Base-by-base conservation (phyloP, 2,329 filamentous ascomycete species). In the Aspergillus bombycis region DNA sequence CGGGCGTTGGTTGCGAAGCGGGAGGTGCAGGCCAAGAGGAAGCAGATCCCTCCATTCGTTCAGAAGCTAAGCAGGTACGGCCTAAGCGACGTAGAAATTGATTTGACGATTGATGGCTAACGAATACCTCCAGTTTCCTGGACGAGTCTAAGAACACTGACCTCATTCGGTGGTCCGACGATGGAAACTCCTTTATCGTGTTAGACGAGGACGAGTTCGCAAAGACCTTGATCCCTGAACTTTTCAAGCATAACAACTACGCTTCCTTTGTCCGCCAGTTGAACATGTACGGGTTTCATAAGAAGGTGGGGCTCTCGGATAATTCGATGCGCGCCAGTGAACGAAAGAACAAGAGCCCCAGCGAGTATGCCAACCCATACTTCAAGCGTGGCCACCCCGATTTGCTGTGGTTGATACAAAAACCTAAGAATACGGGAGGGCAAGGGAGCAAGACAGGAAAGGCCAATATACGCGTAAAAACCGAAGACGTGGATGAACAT, bases 251-350 rank as follows among this genome's bases (percentile, higher is more conserved):
- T 77, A 92, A 91, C 78, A 92, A 92, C 72, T 92, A 91, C 74
- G 89, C 90, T 8, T 92, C 89, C 0, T 92, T 92, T 70, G 90
- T 92, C 34, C 86, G 90, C 30, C 89, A 92, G 69, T 79, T 92
- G 62, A 88, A 88, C 67, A 88, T 88, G 85, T 88, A 88, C 70
- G 85, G 86, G 2, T 88, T 88, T 63, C 86, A 88, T 71, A 88
- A 88, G 72, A 90, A 92, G 48, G 92, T 95, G 4, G 92, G 92
- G 4, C 85, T 99, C 21, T 97, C 94, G 4, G 95, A 99, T 78
- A 97, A 97, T 75, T 97, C 94, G 0, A 96, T 99, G 91, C 91
- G 95, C 69, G 94, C 96, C 7, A 97, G 94, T 75, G 95, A 98
- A 80, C 90, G 94, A 65, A 97, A 97, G 77, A 94, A 94, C 76